Percentiles rank a stretch among this genome's conserved stretches.
phyloP scores from a whole-genome alignment of 345 rosid species.

The Orychophragmus violaceus region DNA sequence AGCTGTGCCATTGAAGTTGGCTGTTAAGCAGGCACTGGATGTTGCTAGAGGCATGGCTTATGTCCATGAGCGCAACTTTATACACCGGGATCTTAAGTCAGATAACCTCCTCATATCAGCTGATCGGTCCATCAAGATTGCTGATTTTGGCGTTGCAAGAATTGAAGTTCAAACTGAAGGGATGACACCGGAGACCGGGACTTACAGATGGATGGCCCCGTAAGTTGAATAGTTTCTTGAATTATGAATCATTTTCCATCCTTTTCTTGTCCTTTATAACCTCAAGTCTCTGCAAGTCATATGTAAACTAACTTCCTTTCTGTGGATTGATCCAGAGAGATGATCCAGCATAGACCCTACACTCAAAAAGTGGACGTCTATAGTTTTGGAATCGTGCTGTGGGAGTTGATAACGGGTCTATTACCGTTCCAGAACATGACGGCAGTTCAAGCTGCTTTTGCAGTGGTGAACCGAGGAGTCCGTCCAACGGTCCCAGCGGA shows the following conservation, averaged over 20 bases:
- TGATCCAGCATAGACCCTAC: conserved; percentile 57
- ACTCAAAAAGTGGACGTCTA: conserved; percentile 52
- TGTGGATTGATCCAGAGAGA: conserved; percentile 39
- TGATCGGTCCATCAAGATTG: conserved; percentile 46
- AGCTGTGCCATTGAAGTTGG: conserved; percentile 41
- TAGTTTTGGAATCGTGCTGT: conserved; percentile 53
- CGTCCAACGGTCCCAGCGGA: conserved; percentile 38
- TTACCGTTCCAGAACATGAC: conserved; percentile 45
- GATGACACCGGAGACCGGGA: conserved; percentile 52
- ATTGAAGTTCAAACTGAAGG: conserved; percentile 41
- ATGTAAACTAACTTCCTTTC: neutral
- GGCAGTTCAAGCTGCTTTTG: conserved; percentile 38
- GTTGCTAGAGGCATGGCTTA: conserved; percentile 49
- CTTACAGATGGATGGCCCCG: conserved; percentile 56
- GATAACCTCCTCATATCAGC: conserved; percentile 44
- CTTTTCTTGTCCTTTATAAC: conserved; percentile 1
- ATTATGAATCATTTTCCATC: neutral
- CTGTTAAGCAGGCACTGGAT: conserved; percentile 44
- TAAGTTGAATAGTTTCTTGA: conserved; percentile 27
- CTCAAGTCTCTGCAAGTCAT: neutral
- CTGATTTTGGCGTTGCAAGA: conserved; percentile 48
- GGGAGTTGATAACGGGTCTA: conserved; percentile 46
- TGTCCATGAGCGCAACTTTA: conserved; percentile 40
- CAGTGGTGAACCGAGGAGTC: conserved; percentile 38
- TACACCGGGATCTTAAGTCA: conserved; percentile 45